Evolutionary conservation across 2,329 filamentous ascomycete genomes (phyloP), one percentile per base, ranked within the genome.

Genomic region (Aspergillus neotritici): DNA sequence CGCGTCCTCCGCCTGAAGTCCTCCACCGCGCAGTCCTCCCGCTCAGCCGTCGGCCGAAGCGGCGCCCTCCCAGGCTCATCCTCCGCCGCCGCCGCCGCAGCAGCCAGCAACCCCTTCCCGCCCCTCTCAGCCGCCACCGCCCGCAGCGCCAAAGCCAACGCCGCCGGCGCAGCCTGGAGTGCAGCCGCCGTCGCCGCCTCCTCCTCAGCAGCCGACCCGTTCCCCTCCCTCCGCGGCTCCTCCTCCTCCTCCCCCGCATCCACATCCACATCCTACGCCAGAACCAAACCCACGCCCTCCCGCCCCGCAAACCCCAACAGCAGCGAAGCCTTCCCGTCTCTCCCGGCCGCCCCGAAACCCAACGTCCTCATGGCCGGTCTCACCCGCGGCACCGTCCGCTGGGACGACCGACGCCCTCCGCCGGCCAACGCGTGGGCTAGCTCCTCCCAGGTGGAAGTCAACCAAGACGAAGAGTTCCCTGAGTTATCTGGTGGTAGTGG

Each of bases 281-380:
- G 7, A 9, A 6, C 21, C 21, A 25, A 25, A 25, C 44, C 34
- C 17, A 48, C 59, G 11, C 49, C 61, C 12, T 49, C 56, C 7
- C 52, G 60, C 10, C 34, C 48, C 9, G 49, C 53, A 13, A 9
- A 61, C 53, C 13, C 53, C 47, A 53, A 49, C 12, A 62, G 57
- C 7, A 56, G 62, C 8, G 84, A 90, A 49, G 80, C 82, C 0
- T 96, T 96, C 66, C 91, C 90, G 0, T 83, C 88, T 1, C 75
- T 96, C 1, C 90, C 90, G 0, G 75, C 82, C 0, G 89, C 88
- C 1, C 77, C 86, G 0, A 96, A 82, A 55, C 79, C 79, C 3
- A 78, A 74, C 32, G 76, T 74, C 29, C 73, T 77, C 33, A 73
- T 73, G 65, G 62, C 69, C 0, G 71, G 71, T 6, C 65, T 71